phyloP scores from a whole-genome alignment of 2,329 filamentous ascomycete genomes.

The Mariannaea sp. region DNA sequence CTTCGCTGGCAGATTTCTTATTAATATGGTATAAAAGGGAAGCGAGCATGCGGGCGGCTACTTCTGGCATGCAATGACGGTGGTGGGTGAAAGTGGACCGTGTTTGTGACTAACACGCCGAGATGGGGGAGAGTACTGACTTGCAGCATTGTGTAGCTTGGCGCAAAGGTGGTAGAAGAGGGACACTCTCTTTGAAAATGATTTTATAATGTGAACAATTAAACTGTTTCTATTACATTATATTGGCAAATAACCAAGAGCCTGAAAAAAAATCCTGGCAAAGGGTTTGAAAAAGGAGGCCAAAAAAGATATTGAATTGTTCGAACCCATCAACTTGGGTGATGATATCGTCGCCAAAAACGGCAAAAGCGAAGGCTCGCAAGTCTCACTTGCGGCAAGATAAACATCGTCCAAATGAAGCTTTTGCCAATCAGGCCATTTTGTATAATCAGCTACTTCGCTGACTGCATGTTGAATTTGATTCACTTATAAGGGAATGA shows the following conservation, averaged over 20 bases:
- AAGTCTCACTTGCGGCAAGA: no score
- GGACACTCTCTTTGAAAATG: not conserved
- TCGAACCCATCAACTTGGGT: no score
- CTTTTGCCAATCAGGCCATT: not conserved
- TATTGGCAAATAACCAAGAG: not conserved
- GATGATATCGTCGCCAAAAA: not conserved
- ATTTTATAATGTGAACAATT: not conserved
- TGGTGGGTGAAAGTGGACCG: not conserved
- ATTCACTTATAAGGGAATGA: not conserved
- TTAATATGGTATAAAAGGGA: not conserved
- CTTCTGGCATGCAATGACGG: not conserved
- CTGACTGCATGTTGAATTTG: not conserved
- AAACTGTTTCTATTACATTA: no score
- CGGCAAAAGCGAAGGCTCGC: constrained; percentile 7
- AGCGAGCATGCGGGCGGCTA: not conserved
- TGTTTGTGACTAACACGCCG: constrained; percentile 1
- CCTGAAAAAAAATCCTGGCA: not conserved
- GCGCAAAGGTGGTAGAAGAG: not conserved
- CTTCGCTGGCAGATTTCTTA: constrained; percentile 2
- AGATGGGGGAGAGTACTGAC: not conserved
- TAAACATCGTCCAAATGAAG: not conserved
- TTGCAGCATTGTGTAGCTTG: not conserved
- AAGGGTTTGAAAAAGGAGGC: no score
- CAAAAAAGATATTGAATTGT: no score
- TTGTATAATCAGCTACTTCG: not conserved